Evolutionary conservation across 2,329 filamentous ascomycete species (phyloP), one percentile per base, ranked within the genome.

Genomic region (Chrysosporium keratinophilum): DNA sequence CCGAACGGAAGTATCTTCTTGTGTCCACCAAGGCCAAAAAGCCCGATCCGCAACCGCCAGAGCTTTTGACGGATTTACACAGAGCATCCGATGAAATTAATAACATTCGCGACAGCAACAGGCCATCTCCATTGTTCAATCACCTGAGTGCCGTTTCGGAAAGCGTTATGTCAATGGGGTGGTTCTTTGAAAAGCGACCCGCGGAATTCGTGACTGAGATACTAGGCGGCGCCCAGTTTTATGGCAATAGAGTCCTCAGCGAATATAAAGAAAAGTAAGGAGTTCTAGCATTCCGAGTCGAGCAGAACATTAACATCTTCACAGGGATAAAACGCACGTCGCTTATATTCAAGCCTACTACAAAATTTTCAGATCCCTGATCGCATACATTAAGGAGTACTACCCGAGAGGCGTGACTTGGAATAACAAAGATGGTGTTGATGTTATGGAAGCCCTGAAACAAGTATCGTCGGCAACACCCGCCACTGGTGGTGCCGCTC

Each of bases 281-380:
- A 28, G 14, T 48, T 19, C 4, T 14, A 23, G 12, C 11, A 28
- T 0, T 10, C 42, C 14, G n/a, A 23, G 28, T 28, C 20, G 28
- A 14, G 14, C 15, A n/a, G 14, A n/a, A 54, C 50, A 46, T 60
- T 67, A 35, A 67, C 60, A 35, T 65, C 58, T 14, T 37, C 5
- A 50, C 41, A 93, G 87, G 73, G 87, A 91, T 64, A 78, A 80
- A 53, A 81, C 82, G 63, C 87, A 96, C 63, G 79, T 90, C 53
- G 84, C 93, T 65, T 98, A 90, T 82, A 82, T 96, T 34, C 87
- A 91, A 64, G 78, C 88, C n/a, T 96, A 94, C 74, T 95, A 95
- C 71, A 83, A 84, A 63, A 79, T 96, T 56, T 94, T 95, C 75
- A 87, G 85, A 63, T 83, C 89, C 31, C 81, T 98, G 42, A 76